phyloP scores from a whole-genome alignment of 768 basidiomycete species.

The Polyporus arcularius region DNA sequence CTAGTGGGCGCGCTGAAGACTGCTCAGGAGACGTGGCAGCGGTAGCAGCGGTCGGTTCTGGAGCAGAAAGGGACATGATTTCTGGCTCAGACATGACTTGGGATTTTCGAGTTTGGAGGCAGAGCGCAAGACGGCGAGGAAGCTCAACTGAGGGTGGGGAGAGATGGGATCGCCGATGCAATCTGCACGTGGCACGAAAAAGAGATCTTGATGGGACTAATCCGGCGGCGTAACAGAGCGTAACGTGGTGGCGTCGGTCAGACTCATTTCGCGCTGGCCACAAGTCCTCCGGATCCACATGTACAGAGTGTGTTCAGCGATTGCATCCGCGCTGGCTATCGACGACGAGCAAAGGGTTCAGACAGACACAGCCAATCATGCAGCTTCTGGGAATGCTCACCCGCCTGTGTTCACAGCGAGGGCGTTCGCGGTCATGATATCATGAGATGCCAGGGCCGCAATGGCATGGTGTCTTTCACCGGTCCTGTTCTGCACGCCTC shows the following conservation, averaged over 20 bases:
- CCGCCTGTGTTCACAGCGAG: not conserved
- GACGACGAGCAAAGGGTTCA: no score
- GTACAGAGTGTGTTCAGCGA: not conserved
- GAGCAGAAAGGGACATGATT: not conserved
- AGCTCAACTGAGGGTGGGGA: not conserved
- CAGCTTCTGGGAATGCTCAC: not conserved
- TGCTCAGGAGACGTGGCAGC: not conserved
- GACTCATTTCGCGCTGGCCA: no score
- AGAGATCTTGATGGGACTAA: slow-evolving; percentile 1
- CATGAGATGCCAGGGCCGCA: slow-evolving; percentile 1
- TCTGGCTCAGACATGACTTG: slow-evolving; percentile 7
- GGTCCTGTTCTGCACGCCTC: not conserved
- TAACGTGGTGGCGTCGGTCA: not conserved
- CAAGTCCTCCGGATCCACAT: no score
- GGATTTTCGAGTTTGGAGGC: not conserved
- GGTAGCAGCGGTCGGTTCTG: not conserved
- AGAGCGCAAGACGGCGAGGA: no score
- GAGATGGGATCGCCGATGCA: slow-evolving; percentile 12
- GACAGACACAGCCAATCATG: no score
- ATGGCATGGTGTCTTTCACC: no score
- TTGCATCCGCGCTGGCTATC: not conserved
- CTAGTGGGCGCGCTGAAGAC: slow-evolving; percentile 31
- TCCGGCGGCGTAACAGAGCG: no score
- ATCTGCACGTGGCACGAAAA: slow-evolving; percentile 1
- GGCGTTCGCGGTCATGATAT: slow-evolving; percentile 14